Evolutionary conservation across 148 eudicot genomes (phyloP), one percentile per base, ranked within the genome.

Genomic region (Polygonum maritimum): DNA sequence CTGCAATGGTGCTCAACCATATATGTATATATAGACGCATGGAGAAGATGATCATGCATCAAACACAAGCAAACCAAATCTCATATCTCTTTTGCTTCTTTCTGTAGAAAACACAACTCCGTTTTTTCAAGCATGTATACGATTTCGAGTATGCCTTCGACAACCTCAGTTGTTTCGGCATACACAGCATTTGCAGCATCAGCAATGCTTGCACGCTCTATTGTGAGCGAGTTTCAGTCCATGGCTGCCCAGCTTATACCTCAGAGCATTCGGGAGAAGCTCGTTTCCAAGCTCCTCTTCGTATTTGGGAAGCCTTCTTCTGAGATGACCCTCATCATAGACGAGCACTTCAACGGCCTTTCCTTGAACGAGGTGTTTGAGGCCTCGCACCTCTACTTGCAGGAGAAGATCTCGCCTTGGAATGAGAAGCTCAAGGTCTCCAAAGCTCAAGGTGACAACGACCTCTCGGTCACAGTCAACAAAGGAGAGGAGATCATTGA

Each of bases 401-500:
- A 40, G 38, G 63, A 38, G 18, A 76, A 58, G 71, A 76, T 76
- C 35, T 36, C 78, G 63, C 78, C 78, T 39, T 57, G 15, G 12
- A 76, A 62, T 38, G 19, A 60, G n/a, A 58, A 21, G 52, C 78
- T 57, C 12, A 76, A 39, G 78, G 78, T 57, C 54, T 35, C 51
- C 51, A 76, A 76, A 60, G 36, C 70, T 6, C 78, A 62, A 21
- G 21, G 51, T 10, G 71, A 76, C 14, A 21, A 44, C n/a, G 54
- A 40, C 51, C 48, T 58, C 52, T 58, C 70, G 14, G 15, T 76
- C 52, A 76, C 71, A 0, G 71, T 76, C 52, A 58, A 76, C 71
- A 76, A 76, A 5, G 78, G 78, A 19, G 71, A 76, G 51, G 78
- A 76, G 52, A 76, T 76, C 78, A 26, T 58, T 40, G 78, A 58